Conservation (phyloP, 805 yeast genomes). For the Pichia ethanolica region DNA sequence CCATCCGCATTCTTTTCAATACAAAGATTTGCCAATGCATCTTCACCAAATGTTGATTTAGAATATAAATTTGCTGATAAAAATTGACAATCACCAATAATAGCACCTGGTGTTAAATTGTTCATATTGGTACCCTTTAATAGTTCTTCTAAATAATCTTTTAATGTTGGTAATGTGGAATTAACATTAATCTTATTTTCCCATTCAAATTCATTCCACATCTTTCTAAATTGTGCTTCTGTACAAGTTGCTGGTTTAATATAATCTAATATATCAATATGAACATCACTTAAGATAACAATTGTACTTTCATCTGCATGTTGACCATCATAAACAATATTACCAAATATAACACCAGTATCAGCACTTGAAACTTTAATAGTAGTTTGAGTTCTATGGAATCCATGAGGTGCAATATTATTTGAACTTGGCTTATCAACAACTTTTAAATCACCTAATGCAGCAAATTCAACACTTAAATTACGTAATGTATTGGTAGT, state of each 20-base stretch:
- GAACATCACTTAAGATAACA: conserved; percentile 89
- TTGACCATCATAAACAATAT: conserved; percentile 92
- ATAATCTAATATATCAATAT: conserved; percentile 94
- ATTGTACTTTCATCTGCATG: conserved; percentile 85
- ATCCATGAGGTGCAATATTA: conserved; percentile 95
- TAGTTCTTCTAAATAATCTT: conserved; percentile 70
- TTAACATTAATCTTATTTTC: conserved; percentile 93
- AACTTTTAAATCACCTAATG: conserved; percentile 91
- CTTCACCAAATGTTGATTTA: conserved; percentile 91
- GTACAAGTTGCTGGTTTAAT: conserved; percentile 90
- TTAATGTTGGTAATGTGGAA: conserved; percentile 56
- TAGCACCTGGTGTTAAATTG: conserved; percentile 85
- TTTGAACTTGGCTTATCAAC: conserved; percentile 85
- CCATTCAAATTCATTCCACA: conserved; percentile 99
- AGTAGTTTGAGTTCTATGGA: conserved; percentile 82
- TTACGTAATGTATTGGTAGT: conserved; percentile 87
- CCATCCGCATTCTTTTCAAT: conserved; percentile 75
- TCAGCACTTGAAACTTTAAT: conserved; percentile 95
- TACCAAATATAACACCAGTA: conserved; percentile 96
- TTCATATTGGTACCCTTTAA: conserved; percentile 87
- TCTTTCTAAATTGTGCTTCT: conserved; percentile 84
- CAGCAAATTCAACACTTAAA: conserved; percentile 88
- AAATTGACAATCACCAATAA: conserved; percentile 85
- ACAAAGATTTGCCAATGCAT: conserved; percentile 91
- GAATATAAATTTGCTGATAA: conserved; percentile 92